A percentile compares a stretch with the other conserved stretches of the same genome.
phyloP scores from a whole-genome alignment of 1,139 yeast genomes.

The Kodamaea arcana region DNA sequence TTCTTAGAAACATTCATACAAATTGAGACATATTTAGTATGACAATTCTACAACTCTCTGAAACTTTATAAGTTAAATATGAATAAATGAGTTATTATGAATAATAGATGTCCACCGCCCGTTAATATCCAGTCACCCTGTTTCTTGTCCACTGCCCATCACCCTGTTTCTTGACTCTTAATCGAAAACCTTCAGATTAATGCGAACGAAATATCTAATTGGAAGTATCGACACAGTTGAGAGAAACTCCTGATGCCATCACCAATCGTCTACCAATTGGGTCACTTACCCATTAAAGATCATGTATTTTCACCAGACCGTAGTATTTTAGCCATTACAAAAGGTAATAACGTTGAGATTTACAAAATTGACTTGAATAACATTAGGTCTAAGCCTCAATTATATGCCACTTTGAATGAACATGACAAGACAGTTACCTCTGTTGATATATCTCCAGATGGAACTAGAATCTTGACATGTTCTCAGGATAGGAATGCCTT shows the following conservation, averaged over 20 bases:
- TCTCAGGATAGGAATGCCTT: slow-evolving; percentile 97
- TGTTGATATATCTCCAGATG: slow-evolving; percentile 85
- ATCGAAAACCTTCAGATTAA: too few species aligned
- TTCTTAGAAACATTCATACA: too few species aligned
- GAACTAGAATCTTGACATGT: slow-evolving; percentile 83
- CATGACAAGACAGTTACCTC: slow-evolving; percentile 96
- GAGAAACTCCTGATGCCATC: slow-evolving; percentile 33
- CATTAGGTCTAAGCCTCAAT: slow-evolving; percentile 35
- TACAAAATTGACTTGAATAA: slow-evolving; percentile 47
- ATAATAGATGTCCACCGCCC: too few species aligned
- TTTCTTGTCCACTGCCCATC: too few species aligned
- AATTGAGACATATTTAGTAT: too few species aligned
- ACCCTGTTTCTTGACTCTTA: too few species aligned
- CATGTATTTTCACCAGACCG: slow-evolving; percentile 79
- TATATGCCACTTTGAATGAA: slow-evolving; percentile 63
- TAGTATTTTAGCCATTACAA: slow-evolving; percentile 73
- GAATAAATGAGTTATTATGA: too few species aligned
- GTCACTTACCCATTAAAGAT: slow-evolving; percentile 84
- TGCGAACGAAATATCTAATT: too few species aligned
- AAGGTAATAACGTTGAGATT: slow-evolving; percentile 70
- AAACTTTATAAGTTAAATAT: too few species aligned
- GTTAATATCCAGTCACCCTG: too few species aligned
- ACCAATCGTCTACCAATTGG: slow-evolving; percentile 55
- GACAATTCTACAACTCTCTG: too few species aligned
- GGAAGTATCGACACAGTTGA: slow-evolving; percentile 25